Evolutionary conservation across 495 filamentous ascomycete species (phyloP), one percentile per base, ranked within the genome.

Genomic region (Hypoxylon lienhwacheense): DNA sequence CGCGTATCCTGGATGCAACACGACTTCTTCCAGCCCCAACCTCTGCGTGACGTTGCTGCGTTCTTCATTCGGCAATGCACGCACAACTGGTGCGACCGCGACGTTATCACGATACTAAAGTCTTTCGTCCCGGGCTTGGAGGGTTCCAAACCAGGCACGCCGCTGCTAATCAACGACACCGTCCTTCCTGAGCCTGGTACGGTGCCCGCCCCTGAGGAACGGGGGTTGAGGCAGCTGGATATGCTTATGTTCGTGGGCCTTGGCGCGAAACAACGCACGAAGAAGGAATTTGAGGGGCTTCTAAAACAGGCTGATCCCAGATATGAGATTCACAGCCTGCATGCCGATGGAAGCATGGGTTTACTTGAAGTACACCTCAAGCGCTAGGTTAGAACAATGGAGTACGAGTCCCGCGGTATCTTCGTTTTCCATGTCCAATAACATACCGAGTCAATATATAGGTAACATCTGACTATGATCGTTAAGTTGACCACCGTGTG

Each of bases 1-100:
- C 28, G 28, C 12, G 28, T 31, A 31, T 11, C 3, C 28, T 73
- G 60, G 33, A 14, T 26, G 3, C 32, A 68, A 29, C 48, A 65
- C 42, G 62, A 39, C 52, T 73, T 71, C 61, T 73, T 73, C 56
- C 29, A 59, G 14, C 62, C 64, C 0, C 67, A 73, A 40, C 63
- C 61, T 1, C 5, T n/a, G 8, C 31, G 17, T 1, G 42, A 57
- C 26, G 69, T 62, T 2, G 29, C 40, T 2, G 64, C 59, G 1
- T 71, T 53, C 44, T 35, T 73, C 0, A 45, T 70, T 1, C 66
- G 70, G 15, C 67, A 70, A 35, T 63, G 59, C 34, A 33, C 48
- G 2, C 70, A 73, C 46, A 67, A 73, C 26, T 66, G 63, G 62
- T 14, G 11, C 31, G 66, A 70, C 40, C 2, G 12, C 0, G 65